Evolutionary conservation across 1,284 basidiomycete species (phyloP).

Genomic region (Tylopilus orsonianus): DNA sequence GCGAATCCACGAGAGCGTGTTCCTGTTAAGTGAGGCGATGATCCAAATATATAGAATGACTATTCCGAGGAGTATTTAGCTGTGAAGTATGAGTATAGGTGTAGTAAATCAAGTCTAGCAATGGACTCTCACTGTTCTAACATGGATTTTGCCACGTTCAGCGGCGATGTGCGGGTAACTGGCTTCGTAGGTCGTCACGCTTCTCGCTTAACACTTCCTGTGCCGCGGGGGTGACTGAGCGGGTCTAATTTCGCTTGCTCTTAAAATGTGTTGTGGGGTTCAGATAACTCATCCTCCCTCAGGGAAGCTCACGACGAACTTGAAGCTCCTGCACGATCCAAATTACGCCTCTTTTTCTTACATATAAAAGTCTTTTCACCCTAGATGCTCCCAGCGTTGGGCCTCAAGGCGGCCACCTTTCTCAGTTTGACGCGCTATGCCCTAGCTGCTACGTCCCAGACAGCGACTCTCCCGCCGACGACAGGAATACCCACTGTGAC

Average conservation of each 20-base stretch:
- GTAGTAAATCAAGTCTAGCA: background rate
- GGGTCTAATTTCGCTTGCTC: too few relatives aligned
- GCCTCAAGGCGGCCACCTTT: conserved; percentile 13
- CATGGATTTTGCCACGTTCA: background rate
- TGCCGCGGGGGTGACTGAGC: too few relatives aligned
- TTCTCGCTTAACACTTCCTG: too few relatives aligned
- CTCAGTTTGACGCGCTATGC: conserved; percentile 13
- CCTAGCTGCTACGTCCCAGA: conserved; percentile 13
- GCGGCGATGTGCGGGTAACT: background rate
- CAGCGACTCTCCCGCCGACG: conserved; percentile 9
- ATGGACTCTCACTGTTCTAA: background rate
- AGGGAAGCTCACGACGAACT: background rate
- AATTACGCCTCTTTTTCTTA: background rate
- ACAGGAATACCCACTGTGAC: conserved; percentile 36
- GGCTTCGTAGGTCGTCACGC: background rate
- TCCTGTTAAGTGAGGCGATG: background rate
- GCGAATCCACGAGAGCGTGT: too few relatives aligned
- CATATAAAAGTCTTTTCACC: too few relatives aligned
- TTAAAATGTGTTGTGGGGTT: background rate
- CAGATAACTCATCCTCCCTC: background rate
- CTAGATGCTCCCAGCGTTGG: conserved; percentile 10
- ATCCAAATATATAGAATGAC: background rate
- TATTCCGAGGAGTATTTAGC: background rate
- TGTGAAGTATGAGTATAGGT: background rate
- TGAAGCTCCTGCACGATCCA: background rate